Evolutionary conservation across 2,329 filamentous ascomycete species (phyloP).

Genomic region (Colletotrichum viniferum): DNA sequence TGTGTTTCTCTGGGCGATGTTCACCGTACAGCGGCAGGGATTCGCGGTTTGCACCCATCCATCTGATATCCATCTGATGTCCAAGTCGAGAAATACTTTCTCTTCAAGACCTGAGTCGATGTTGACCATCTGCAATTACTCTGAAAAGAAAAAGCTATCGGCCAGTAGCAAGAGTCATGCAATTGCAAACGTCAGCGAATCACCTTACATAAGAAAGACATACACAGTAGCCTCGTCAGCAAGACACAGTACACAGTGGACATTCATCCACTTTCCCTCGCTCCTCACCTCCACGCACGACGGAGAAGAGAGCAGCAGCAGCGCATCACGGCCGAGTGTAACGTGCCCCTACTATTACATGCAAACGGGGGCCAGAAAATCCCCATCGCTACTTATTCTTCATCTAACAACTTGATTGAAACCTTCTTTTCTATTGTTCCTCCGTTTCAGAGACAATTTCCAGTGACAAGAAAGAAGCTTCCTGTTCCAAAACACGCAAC

Average conservation of each 20-base stretch:
- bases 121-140: background rate
- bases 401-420: background rate
- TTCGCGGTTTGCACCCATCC: background rate
- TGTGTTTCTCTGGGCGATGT: too few relatives aligned
- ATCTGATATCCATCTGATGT: background rate
- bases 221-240: background rate
- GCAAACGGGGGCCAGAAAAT: background rate
- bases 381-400: background rate
- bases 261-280: background rate
- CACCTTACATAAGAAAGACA: background rate
- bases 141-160: background rate
- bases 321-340: background rate
- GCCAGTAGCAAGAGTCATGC: background rate
- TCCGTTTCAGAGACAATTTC: background rate
- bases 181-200: background rate
- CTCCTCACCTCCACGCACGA: background rate
- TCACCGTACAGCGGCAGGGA: background rate
- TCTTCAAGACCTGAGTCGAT: background rate
- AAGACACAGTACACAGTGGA: background rate
- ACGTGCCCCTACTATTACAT: background rate
- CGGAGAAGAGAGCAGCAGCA: background rate
- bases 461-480: background rate
- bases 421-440: background rate
- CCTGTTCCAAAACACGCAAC: background rate
- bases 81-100: background rate